A percentile compares a stretch with the other conserved stretches of the same genome.
phyloP scores from a whole-genome alignment of 1,284 basidiomycete species.

The Sporisorium iseilematis-ciliati region DNA sequence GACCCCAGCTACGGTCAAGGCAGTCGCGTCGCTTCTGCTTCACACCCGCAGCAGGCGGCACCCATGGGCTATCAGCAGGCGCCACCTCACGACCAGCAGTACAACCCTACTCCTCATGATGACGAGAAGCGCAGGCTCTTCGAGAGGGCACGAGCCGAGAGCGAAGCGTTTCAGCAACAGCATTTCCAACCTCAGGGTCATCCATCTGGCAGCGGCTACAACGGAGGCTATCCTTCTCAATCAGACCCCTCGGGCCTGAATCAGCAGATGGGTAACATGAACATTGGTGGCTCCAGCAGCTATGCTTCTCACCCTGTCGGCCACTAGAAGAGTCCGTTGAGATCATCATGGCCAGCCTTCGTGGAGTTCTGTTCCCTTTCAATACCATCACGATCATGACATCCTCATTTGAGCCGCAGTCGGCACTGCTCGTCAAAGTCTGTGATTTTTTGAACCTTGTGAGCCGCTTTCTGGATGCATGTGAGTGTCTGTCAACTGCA shows the following conservation, averaged over 20 bases:
- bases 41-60: conserved; percentile 23
- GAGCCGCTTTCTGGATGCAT: too few species aligned
- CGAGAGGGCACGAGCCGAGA: conserved; percentile 62
- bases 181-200: conserved; percentile 33
- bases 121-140: conserved; percentile 65
- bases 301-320: conserved; percentile 32
- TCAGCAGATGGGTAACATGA: conserved; percentile 39
- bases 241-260: conserved; percentile 24
- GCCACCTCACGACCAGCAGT: conserved; percentile 27
- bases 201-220: conserved; percentile 18
- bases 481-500: too few species aligned
- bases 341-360: too few species aligned
- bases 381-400: not conserved
- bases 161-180: conserved; percentile 63
- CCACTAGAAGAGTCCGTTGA: conserved; percentile 5
- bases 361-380: not conserved
- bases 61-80: conserved; percentile 15
- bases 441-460: not conserved
- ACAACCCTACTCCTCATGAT: conserved; percentile 48
- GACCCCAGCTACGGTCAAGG: conserved; percentile 15
- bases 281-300: conserved; percentile 28
- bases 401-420: not conserved
- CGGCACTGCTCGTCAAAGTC: not conserved
- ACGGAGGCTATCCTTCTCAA: conserved; percentile 23
- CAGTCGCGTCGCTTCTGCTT: conserved; percentile 8